Conservation (phyloP, 306 rosid species). For the Abrus pulchellus region DNA sequence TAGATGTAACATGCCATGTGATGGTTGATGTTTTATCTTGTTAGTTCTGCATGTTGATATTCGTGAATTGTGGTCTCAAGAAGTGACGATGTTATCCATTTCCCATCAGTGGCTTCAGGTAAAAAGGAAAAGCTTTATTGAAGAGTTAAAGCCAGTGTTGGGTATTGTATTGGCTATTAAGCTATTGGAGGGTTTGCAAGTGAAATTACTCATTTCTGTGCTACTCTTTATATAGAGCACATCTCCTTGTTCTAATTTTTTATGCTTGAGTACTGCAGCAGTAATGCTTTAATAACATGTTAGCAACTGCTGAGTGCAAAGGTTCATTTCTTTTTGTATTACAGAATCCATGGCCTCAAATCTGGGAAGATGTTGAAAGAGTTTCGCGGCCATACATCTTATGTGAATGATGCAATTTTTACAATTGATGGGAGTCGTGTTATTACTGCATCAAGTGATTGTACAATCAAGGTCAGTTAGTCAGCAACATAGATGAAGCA, state of each 20-base stretch:
- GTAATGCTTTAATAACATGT: constrained; percentile 19
- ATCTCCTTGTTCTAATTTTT: constrained; percentile 23
- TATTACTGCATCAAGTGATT: constrained; percentile 96
- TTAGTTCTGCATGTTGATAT: no score
- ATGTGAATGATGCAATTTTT: constrained; percentile 93
- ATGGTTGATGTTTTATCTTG: no score
- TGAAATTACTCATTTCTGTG: constrained; percentile 9
- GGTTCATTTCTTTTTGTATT: constrained; percentile 29
- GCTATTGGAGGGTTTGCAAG: background rate
- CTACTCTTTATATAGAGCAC: background rate
- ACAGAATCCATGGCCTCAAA: constrained; percentile 92
- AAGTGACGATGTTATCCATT: no score
- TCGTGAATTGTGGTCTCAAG: no score
- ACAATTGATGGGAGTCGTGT: constrained; percentile 90
- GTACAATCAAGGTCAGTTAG: constrained; percentile 85
- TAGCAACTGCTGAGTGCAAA: constrained; percentile 38
- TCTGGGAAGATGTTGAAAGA: constrained; percentile 96
- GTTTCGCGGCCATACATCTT: constrained; percentile 95
- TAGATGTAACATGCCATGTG: no score
- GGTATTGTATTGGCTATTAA: no score
- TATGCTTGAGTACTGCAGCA: background rate
- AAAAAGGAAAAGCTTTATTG: no score
- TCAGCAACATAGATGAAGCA: constrained; percentile 10
- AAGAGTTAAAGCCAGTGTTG: no score
- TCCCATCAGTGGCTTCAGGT: no score